Evolutionary conservation across 2,329 filamentous ascomycete genomes (phyloP).

Genomic region (Bisporella sp.): DNA sequence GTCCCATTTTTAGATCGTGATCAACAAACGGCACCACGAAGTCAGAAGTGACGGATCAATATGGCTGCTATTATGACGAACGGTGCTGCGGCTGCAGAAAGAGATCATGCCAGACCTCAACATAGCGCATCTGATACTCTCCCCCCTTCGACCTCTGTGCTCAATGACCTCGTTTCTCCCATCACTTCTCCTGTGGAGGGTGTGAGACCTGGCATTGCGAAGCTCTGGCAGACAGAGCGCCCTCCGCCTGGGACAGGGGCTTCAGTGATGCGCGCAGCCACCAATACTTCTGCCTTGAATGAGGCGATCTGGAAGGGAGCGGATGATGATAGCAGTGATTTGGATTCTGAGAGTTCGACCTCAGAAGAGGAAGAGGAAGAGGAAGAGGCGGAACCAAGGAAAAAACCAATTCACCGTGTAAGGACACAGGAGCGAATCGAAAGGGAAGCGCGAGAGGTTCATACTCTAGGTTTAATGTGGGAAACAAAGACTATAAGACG

Average conservation of each 20-base stretch:
- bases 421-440: not conserved
- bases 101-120: too few species aligned
- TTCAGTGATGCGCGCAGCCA: conserved; percentile 13
- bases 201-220: conserved; percentile 11
- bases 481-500: conserved; percentile 58
- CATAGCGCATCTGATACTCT: not conserved
- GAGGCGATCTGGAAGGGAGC: conserved; percentile 17
- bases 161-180: too few species aligned
- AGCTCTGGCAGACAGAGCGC: conserved; percentile 20
- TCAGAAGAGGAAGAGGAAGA: conserved; percentile 15
- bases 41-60: too few species aligned
- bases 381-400: conserved; percentile 1
- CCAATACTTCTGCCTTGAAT: conserved; percentile 19
- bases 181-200: not conserved
- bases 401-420: not conserved
- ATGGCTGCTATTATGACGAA: too few species aligned
- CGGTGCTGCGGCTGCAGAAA: too few species aligned
- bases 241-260: conserved; percentile 12
- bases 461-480: conserved; percentile 51
- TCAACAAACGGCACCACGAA: too few species aligned
- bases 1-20: too few species aligned
- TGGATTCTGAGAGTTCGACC: conserved; percentile 11
- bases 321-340: not conserved
- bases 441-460: conserved; percentile 6
- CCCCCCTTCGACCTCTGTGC: too few species aligned